A percentile compares a stretch with the other conserved stretches of the same genome.
phyloP scores from a whole-genome alignment of 768 basidiomycete species.

The Termitomyces sp. region DNA sequence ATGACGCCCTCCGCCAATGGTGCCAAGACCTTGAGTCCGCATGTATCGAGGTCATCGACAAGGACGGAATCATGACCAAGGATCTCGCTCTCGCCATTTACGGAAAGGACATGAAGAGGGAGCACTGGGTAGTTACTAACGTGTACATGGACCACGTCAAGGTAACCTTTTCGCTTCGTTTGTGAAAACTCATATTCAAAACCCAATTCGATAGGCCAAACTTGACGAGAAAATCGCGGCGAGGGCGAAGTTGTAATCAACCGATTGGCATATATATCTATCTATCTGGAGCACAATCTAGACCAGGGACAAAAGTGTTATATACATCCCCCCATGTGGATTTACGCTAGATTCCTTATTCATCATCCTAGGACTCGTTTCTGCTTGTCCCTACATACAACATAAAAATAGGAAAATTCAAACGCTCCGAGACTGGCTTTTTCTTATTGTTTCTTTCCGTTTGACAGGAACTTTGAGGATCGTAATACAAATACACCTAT shows the following conservation, averaged over 20 bases:
- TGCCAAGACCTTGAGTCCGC: slow-evolving; percentile 76
- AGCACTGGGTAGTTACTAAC: slow-evolving; percentile 95
- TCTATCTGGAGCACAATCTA: not conserved
- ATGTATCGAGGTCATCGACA: slow-evolving; percentile 88
- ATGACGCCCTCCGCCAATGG: slow-evolving; percentile 67
- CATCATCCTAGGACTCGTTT: not conserved
- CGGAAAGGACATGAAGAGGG: slow-evolving; percentile 84
- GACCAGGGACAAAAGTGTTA: not conserved
- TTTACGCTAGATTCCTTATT: not conserved
- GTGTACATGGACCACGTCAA: slow-evolving; percentile 92
- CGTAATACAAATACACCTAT: too few species aligned
- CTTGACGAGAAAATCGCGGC: slow-evolving; percentile 9
- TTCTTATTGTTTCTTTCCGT: not conserved
- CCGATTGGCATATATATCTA: not conserved
- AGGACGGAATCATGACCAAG: slow-evolving; percentile 93
- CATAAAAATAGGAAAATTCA: not conserved
- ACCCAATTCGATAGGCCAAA: slow-evolving; percentile 2
- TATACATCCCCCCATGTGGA: not conserved
- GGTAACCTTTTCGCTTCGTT: slow-evolving; percentile 33
- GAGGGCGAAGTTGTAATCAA: slow-evolving; percentile 7
- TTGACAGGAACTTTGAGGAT: too few species aligned
- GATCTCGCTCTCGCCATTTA: slow-evolving; percentile 93
- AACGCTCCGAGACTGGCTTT: not conserved
- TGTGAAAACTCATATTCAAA: not conserved
- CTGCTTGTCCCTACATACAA: not conserved